A percentile compares a stretch with the other conserved stretches of the same genome.
Conservation (phyloP, 164 flowering plant species). For the Magnolia changhungtana region DNA sequence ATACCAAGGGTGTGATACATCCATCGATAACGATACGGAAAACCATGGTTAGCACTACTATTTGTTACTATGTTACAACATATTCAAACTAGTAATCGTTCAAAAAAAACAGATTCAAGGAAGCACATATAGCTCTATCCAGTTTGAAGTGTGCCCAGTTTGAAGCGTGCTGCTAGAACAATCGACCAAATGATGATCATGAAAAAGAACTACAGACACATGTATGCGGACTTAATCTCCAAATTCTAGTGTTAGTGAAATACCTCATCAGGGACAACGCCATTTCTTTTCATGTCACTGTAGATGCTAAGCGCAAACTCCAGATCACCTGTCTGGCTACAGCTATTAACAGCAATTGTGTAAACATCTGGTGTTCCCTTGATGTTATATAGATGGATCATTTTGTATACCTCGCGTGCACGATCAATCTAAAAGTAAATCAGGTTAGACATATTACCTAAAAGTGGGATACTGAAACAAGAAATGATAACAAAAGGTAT, state of each 20-base stretch:
- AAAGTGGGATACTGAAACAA: not conserved
- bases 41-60: too few relatives aligned
- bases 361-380: conserved; percentile 91
- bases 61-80: too few relatives aligned
- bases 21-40: too few relatives aligned
- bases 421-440: conserved; percentile 60
- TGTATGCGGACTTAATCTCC: not conserved
- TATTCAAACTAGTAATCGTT: too few relatives aligned
- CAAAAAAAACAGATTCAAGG: too few relatives aligned
- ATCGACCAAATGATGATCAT: not conserved
- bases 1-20: too few relatives aligned
- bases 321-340: conserved; percentile 85
- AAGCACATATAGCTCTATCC: not conserved
- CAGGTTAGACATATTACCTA: not conserved
- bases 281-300: conserved; percentile 69
- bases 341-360: conserved; percentile 87
- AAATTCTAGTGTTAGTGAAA: not conserved
- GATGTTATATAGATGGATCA: conserved; percentile 73
- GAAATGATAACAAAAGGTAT: not conserved
- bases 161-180: not conserved
- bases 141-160: not conserved
- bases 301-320: conserved; percentile 70
- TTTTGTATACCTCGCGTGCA: conserved; percentile 75
- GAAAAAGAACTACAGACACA: not conserved
- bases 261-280: conserved; percentile 92